Percentiles rank a stretch among this genome's conserved stretches.
phyloP scores from a whole-genome alignment of 495 filamentous ascomycete species.

The Elasticomyces elasticus region DNA sequence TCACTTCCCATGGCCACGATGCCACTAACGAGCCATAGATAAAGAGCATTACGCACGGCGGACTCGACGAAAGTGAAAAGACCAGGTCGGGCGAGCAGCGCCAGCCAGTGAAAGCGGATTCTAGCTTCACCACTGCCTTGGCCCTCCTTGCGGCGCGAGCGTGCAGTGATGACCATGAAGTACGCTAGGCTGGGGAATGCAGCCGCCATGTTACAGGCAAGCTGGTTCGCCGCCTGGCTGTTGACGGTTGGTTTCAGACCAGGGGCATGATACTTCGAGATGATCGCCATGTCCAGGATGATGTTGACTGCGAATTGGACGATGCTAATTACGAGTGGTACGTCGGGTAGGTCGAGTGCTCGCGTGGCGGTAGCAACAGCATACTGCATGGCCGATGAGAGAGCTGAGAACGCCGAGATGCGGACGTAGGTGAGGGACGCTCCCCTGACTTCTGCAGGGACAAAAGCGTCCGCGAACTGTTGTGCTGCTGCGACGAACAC shows the following conservation, averaged over 20 bases:
- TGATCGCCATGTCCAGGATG: conserved; percentile 56
- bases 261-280: conserved; percentile 58
- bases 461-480: conserved; percentile 51
- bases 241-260: conserved; percentile 45
- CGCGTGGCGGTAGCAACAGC: conserved; percentile 53
- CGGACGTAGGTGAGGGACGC: conserved; percentile 55
- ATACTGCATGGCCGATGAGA: conserved; percentile 55
- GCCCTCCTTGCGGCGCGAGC: conserved; percentile 4
- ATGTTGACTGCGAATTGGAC: conserved; percentile 59
- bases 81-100: conserved; percentile 45
- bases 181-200: conserved; percentile 50
- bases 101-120: conserved; percentile 38
- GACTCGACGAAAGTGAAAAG: conserved; percentile 53
- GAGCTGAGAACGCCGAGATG: conserved; percentile 49
- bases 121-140: neutral
- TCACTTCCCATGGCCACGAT: conserved; percentile 52
- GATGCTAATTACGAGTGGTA: conserved; percentile 58
- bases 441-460: conserved; percentile 47
- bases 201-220: conserved; percentile 50
- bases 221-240: conserved; percentile 52
- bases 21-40: conserved; percentile 60
- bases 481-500: conserved; percentile 47
- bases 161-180: conserved; percentile 41
- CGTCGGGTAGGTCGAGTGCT: conserved; percentile 61
- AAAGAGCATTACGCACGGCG: conserved; percentile 56